Evolutionary conservation across 768 basidiomycete genomes (phyloP).

Genomic region (Kwoniella mangroviensis): DNA sequence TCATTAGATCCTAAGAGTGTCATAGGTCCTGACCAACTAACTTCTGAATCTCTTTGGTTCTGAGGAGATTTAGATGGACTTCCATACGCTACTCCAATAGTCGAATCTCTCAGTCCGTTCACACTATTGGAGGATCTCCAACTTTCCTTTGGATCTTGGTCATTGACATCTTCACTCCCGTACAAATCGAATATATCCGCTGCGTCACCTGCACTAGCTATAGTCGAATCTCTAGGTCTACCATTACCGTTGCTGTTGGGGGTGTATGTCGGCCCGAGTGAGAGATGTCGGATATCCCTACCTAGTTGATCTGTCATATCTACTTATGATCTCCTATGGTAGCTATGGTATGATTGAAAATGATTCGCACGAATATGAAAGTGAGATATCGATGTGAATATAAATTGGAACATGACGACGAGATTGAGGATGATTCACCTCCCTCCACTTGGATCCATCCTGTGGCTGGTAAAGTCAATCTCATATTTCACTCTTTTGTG

Average conservation of each 20-base stretch:
- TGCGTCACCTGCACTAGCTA: conserved; percentile 39
- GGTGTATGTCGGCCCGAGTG: neutral
- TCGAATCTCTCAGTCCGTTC: conserved; percentile 1
- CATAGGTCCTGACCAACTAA: conserved; percentile 7
- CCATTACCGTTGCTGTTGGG: conserved; percentile 13
- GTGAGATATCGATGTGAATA: neutral
- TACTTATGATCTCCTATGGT: conserved; percentile 3
- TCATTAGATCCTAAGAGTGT: neutral
- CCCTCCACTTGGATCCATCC: neutral
- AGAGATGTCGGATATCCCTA: conserved; percentile 4
- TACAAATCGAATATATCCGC: conserved; percentile 46
- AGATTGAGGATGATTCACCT: neutral
- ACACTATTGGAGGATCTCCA: conserved; percentile 2
- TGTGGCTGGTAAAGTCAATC: neutral
- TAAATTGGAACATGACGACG: neutral
- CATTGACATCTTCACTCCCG: conserved; percentile 4
- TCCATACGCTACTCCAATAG: conserved; percentile 5
- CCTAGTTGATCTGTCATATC: neutral
- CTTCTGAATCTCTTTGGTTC: neutral
- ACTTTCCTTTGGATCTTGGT: neutral
- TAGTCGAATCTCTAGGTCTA: conserved; percentile 30
- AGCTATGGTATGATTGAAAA: neutral
- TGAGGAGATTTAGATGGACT: neutral
- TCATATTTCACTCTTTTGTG: neutral
- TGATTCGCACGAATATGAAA: neutral